Conservation (phyloP, 345 rosid genomes). For the Murraya koenigii region DNA sequence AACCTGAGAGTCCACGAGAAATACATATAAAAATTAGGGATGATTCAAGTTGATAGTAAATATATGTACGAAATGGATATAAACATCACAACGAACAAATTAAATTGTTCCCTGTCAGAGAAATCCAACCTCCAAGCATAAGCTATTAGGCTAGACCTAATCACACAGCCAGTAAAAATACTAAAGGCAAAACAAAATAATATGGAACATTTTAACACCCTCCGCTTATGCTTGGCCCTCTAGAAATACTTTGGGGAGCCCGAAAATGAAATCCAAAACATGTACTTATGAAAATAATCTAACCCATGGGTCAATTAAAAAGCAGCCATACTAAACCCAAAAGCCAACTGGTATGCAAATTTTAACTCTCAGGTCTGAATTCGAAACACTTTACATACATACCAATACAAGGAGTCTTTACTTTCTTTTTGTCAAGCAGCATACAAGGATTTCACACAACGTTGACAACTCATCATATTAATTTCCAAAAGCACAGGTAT, state of each 20-base stretch:
- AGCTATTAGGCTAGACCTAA: neutral
- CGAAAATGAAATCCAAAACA: neutral
- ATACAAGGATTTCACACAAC: slow-evolving; percentile 1
- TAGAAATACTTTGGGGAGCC: neutral
- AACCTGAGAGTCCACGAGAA: slow-evolving; percentile 42
- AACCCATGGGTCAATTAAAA: neutral
- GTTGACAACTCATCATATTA: neutral
- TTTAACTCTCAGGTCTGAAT: neutral
- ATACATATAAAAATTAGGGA: neutral
- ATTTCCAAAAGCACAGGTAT: neutral
- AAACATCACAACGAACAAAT: neutral
- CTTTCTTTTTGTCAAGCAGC: neutral
- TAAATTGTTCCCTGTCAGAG: neutral
- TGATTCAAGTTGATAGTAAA: neutral
- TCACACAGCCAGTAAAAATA: neutral
- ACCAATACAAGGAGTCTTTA: neutral
- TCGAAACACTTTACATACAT: neutral
- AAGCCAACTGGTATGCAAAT: neutral
- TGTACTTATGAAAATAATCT: neutral
- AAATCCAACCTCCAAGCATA: neutral
- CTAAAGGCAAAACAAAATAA: neutral
- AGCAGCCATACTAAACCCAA: neutral
- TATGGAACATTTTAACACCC: neutral
- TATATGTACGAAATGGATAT: neutral
- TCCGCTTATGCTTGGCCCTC: neutral